Base-by-base conservation (phyloP, 352 stramenopile genomes). In the Aphanomyces cochlioides region DNA sequence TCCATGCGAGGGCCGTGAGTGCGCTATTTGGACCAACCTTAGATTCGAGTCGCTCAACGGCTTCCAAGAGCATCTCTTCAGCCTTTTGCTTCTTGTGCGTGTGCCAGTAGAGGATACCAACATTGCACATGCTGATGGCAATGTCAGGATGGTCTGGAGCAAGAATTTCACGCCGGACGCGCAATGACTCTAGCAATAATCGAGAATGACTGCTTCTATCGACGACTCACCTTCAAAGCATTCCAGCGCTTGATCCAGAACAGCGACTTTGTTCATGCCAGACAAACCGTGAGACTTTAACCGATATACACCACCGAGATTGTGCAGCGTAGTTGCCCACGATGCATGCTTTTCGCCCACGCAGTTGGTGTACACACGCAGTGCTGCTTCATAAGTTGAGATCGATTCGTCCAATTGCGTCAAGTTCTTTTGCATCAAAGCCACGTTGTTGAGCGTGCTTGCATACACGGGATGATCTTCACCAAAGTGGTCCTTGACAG, bases 371-470 rank as follows among this genome's bases (percentile, higher is more conserved):
- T 94, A 94, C 39, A 86, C 82, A 40, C 87, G 79, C 59, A 94
- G 74, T 47, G 87, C 87, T 63, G 80, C 87, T 75, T 92, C 84
- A 78, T 94, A 94, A 68, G 85, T 77, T 74, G 89, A 84, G 58
- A 94, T 78, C 8, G 87, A 85, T 45, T 92, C 80, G 39, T 90
- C 82, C 65, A 82, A 79, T 73, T 89, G 79, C 7, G 85, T 85
- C 72, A 90, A 43, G 72, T 89, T 92, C 78, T 94, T 94, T 77
- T 94, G 88, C 85, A 94, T 93, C 58, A 94, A 83, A 28, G 87
- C 87, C 48, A 94, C 90, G 73, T 94, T 93, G 66, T 85, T 92
- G 61, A 94, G 82, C 47, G 87, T 93, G 63, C 87, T 93, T 8
- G 87, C 87, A 47, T 88, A 94, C 28, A 94, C 87, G 0, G 87